phyloP scores from a whole-genome alignment of 768 basidiomycete genomes.

The Dacryopinax primogenitus region DNA sequence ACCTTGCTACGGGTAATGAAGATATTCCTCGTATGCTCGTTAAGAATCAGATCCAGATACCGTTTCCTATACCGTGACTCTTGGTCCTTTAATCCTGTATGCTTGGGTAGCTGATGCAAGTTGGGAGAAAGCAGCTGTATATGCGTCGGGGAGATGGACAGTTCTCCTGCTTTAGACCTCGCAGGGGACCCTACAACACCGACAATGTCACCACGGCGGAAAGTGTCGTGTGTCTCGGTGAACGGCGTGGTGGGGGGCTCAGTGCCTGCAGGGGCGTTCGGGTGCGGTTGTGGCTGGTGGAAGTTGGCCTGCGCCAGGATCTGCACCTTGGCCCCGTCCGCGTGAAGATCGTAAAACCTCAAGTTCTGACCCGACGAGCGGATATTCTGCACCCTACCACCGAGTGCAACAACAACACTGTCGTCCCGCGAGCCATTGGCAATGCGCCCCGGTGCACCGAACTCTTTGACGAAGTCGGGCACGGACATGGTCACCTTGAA shows the following conservation, averaged over 20 bases:
- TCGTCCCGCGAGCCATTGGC: slow-evolving; percentile 53
- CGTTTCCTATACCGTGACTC: slow-evolving; percentile 97
- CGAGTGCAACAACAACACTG: slow-evolving; percentile 47
- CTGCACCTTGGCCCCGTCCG: slow-evolving; percentile 86
- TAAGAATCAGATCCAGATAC: slow-evolving; percentile 95
- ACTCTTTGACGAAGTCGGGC: slow-evolving; percentile 55
- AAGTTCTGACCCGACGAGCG: slow-evolving; percentile 72
- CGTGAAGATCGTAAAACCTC: slow-evolving; percentile 85
- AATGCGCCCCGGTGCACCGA: slow-evolving; percentile 61
- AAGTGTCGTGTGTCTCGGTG: slow-evolving; percentile 59
- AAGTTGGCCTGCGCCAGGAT: slow-evolving; percentile 83
- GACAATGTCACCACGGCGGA: slow-evolving; percentile 92
- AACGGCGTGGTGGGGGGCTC: slow-evolving; percentile 35
- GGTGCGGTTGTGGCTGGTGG: slow-evolving; percentile 3
- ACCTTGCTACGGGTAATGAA: slow-evolving; percentile 83
- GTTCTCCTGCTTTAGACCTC: slow-evolving; percentile 90
- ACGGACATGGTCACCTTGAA: slow-evolving; percentile 78
- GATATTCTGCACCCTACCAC: slow-evolving; percentile 87
- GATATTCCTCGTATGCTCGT: slow-evolving; percentile 73
- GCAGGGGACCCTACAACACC: slow-evolving; percentile 81
- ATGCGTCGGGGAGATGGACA: slow-evolving; percentile 69
- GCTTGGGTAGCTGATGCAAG: slow-evolving; percentile 89
- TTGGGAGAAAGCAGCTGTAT: slow-evolving; percentile 90
- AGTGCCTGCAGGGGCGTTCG: not conserved
- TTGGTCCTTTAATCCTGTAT: slow-evolving; percentile 93